Evolutionary conservation across 208 protist species (phyloP).

Genomic region (Crithidia thermophila): DNA sequence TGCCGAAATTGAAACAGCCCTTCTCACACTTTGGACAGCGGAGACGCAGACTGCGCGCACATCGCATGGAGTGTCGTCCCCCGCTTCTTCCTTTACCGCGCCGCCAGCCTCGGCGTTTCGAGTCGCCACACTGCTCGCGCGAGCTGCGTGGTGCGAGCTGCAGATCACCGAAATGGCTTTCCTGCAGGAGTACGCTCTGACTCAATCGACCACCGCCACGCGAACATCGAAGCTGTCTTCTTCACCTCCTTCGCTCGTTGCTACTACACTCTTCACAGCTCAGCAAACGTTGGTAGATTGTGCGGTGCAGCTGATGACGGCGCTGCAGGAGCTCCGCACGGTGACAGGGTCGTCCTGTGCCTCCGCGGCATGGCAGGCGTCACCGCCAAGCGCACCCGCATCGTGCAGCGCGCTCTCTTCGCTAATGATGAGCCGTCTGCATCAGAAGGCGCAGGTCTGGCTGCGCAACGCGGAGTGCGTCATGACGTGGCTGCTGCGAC

Average conservation of each 20-base stretch:
- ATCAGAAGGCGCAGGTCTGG: slow-evolving; percentile 15
- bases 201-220: not conserved
- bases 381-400: not conserved
- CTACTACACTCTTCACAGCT: slow-evolving; percentile 1
- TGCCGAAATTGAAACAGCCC: slow-evolving; percentile 4
- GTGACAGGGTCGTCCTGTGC: slow-evolving; percentile 3
- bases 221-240: too few relatives aligned
- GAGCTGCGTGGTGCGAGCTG: slow-evolving; percentile 32
- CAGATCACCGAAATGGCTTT: slow-evolving; percentile 28
- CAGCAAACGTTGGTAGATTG: slow-evolving; percentile 13
- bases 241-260: not conserved
- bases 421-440: slow-evolving; percentile 1
- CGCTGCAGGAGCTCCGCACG: slow-evolving; percentile 30
- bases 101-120: not conserved
- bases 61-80: too few relatives aligned
- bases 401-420: slow-evolving; percentile 9
- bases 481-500: slow-evolving; percentile 34
- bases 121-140: slow-evolving; percentile 24
- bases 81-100: too few relatives aligned
- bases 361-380: not conserved
- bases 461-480: slow-evolving; percentile 38
- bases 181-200: slow-evolving; percentile 21
- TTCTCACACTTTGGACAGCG: not conserved
- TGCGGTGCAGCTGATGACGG: slow-evolving; percentile 17
- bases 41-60: not conserved